Base-by-base conservation (phyloP, 2,329 filamentous ascomycete genomes). In the Dryadomyces quercus-mongolicae region DNA sequence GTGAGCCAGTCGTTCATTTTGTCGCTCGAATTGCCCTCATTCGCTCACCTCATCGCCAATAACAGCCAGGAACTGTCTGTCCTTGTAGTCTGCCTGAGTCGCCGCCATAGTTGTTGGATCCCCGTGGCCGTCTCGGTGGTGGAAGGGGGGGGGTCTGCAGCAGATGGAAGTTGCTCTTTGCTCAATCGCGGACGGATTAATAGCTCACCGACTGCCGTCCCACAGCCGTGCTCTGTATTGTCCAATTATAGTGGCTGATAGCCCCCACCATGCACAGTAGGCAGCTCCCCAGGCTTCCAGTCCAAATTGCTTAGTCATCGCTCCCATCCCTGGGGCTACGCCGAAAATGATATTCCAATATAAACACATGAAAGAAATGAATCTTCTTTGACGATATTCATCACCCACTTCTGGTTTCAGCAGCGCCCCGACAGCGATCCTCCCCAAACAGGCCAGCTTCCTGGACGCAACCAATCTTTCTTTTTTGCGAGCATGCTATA, bases 51-150 rank as follows among this genome's bases (percentile, higher is more conserved):
- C 93, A 70, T 98, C 93, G 52, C 93, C 93, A 67, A 98, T 98
- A 50, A 98, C 92, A 60, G 93, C 93, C 56, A 98, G 82, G 67
- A 98, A 95, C 72, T 98, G 86, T 64, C 93, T 82, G 72, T 97
- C 90, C 73, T 90, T 85, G 70, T 76, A 85, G 61, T 82, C 78
- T 59, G 76, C 72, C 62, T 78, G 74, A 2, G 44, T 36, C n/a
- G 53, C 31, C 15, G 42, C 43, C 50, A 54, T 60, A 31, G 45
- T 49, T 49, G 18, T 21, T 5, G 9, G 36, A 15, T 38, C n/a
- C 36, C 36, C 44, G 13, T 21, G 18, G 9, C 44, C 43, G 6
- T n/a, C 21, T 34, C 25, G 45, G 21, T 21, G 6, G 45, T 16
- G 20, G 21, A 22, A 22, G 21, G 13, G 10, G 25, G 16, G 16